Base-by-base conservation (phyloP, 768 basidiomycete genomes). In the Rhodotorula kratochvilovae region DNA sequence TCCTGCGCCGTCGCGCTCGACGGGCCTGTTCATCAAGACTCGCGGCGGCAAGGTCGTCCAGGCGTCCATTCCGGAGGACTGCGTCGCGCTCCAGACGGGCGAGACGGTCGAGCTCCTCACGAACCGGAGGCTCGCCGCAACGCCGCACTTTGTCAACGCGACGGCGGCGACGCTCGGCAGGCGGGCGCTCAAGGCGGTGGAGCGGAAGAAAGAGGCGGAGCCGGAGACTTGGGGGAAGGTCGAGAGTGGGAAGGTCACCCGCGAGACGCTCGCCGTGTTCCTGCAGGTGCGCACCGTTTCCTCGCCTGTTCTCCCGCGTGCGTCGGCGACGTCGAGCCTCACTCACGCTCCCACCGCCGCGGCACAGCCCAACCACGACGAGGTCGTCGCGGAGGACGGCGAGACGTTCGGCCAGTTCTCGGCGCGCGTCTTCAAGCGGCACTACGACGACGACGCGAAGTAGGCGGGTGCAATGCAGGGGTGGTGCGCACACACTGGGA, bases 31-130 rank as follows among this genome's bases (percentile, higher is more conserved):
- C 81, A 96, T 99, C 76, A 87, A 87, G 57, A 92, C 90, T 31
- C 86, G 94, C 45, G 88, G 88, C 6, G 88, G 90, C 4, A 82
- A 86, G 33, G 80, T 94, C 36, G 87, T 86, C 23, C 93, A 91
- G 79, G 91, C 95, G 27, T 84, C 87, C 3, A 96, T 99, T 72
- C 95, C 96, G 8, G 68, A 70, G 29, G 59, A 90, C 78, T 91
- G 89, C 77, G 81, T 95, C 62, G 95, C 94, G 6, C 97, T 99
- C 81, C 96, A 99, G 80, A 98, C 93, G 0, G 96, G 96, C 12
- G 93, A 99, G 81, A 91, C 95, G 16, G 85, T 99, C 31, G 88
- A 96, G 79, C 83, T 97, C 33, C 88, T 94, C 33, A 97, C 95
- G 3, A 86, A 84, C 17, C 86, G 88, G 23, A 86, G 84, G 66